Evolutionary conservation across 2,329 filamentous ascomycete species (phyloP).

Genomic region (Pseudogymnoascus sp.): DNA sequence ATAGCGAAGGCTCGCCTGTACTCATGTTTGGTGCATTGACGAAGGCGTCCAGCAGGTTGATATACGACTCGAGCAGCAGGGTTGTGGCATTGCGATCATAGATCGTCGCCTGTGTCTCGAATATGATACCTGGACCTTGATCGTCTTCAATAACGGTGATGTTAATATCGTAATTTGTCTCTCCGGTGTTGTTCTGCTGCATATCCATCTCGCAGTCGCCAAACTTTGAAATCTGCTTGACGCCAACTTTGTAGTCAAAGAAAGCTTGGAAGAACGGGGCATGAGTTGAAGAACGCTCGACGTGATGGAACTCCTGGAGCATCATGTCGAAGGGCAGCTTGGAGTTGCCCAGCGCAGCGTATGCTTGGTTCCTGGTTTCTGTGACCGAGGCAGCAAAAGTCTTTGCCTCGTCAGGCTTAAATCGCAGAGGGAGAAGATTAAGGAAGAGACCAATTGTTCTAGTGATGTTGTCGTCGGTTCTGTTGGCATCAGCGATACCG

Average conservation of each 20-base stretch:
- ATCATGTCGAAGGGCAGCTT: slow-evolving; percentile 19
- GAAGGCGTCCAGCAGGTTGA: slow-evolving; percentile 33
- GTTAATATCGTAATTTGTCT: slow-evolving; percentile 28
- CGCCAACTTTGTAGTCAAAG: slow-evolving; percentile 19
- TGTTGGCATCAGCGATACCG: slow-evolving; percentile 40
- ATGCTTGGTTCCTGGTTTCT: slow-evolving; percentile 17
- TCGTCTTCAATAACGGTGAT: slow-evolving; percentile 14
- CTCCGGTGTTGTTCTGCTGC: slow-evolving; percentile 14
- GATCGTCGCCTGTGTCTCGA: slow-evolving; percentile 13
- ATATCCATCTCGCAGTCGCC: slow-evolving; percentile 19
- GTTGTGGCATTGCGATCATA: slow-evolving; percentile 11
- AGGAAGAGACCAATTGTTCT: slow-evolving; percentile 39
- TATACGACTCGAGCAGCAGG: slow-evolving; percentile 11
- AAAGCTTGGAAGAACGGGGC: slow-evolving; percentile 21
- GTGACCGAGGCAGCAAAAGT: slow-evolving; percentile 29
- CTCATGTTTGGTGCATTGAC: slow-evolving; percentile 22
- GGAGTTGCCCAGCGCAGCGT: slow-evolving; percentile 19
- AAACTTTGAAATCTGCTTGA: slow-evolving; percentile 18
- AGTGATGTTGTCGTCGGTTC: slow-evolving; percentile 27
- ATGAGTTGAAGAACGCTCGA: slow-evolving; percentile 17
- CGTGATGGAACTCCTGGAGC: slow-evolving; percentile 17
- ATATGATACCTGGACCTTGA: slow-evolving; percentile 10
- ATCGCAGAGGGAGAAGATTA: slow-evolving; percentile 41
- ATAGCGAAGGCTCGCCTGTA: slow-evolving; percentile 10
- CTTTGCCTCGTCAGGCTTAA: slow-evolving; percentile 24